Evolutionary conservation across 2,329 filamentous ascomycete species (phyloP), one percentile per base, ranked within the genome.

Genomic region (Colletotrichum euphorbiae): DNA sequence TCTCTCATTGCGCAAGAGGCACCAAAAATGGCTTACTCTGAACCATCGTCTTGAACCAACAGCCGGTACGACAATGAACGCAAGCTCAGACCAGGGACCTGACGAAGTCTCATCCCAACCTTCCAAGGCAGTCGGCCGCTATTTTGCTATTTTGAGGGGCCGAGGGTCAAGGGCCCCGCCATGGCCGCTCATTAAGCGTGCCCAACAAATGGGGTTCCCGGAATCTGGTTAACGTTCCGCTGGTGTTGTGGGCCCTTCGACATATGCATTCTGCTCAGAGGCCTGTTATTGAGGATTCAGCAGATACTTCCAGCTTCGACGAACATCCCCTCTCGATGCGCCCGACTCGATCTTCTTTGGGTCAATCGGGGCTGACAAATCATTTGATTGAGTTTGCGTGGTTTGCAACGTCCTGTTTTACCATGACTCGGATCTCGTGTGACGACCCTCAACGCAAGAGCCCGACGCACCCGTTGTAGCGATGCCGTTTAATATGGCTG

Each of bases 191-290:
- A 42, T 17, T 5, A 45, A 13, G 28, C 28, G 28, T 36, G 24
- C 17, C 38, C 38, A 64, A 45, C 38, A 64, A 45, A 64, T 64
- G 42, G 60, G 45, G 51, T 58, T 52, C 46, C 61, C 31, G 54
- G 54, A 54, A 65, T 65, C 61, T 50, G 45, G 60, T 36, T 42
- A 50, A 59, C 61, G 54, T 42, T 60, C 33, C 48, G 15, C 46
- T 43, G 60, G 50, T 33, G 42, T 8, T 21, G 54, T 50, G 52
- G 52, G 19, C 11, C 59, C 7, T 13, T 38, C 54, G 19, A 28
- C 8, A 17, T 42, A n/a, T n/a, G n/a, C n/a, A n/a, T n/a, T n/a
- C 36, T 36, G 38, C 28, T 21, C 51, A 42, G 15, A 5, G 31
- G n/a, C 21, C 21, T 31, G 9, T 11, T 46, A 36, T 24, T 38